Evolutionary conservation across 805 yeast genomes (phyloP).

Genomic region (Teunomyces barrocoloradensis): DNA sequence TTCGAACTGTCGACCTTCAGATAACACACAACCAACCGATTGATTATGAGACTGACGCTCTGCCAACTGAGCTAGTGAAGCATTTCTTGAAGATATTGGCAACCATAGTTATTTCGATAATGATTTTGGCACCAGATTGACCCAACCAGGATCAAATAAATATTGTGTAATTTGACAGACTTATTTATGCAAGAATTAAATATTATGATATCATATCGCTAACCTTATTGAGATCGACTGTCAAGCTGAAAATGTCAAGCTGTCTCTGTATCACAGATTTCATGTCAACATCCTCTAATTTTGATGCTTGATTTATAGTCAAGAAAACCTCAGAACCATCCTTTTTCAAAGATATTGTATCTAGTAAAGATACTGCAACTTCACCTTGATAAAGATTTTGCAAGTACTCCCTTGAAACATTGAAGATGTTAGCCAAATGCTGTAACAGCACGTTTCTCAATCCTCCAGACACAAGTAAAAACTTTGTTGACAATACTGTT

Average conservation of each 20-base stretch:
- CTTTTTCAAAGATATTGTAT: background rate
- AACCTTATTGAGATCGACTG: background rate
- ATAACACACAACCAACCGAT: constrained; percentile 14
- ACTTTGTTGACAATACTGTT: constrained; percentile 13
- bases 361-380: background rate
- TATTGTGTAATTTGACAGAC: background rate
- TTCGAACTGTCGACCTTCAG: constrained; percentile 42
- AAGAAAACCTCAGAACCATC: background rate
- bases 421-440: background rate
- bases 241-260: background rate
- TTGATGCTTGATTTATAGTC: background rate
- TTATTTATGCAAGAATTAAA: background rate
- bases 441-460: constrained; percentile 14
- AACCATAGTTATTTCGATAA: background rate
- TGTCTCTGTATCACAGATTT: background rate
- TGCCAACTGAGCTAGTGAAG: constrained; percentile 17
- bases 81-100: constrained; percentile 1
- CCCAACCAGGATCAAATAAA: too few relatives aligned
- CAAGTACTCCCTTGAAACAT: background rate
- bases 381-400: background rate
- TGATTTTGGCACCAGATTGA: background rate
- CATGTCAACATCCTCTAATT: background rate
- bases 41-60: constrained; percentile 16
- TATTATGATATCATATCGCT: constrained; percentile 2
- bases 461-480: constrained; percentile 14